Conservation (phyloP, 352 stramenopile species). For the Aphanomyces stellatus region DNA sequence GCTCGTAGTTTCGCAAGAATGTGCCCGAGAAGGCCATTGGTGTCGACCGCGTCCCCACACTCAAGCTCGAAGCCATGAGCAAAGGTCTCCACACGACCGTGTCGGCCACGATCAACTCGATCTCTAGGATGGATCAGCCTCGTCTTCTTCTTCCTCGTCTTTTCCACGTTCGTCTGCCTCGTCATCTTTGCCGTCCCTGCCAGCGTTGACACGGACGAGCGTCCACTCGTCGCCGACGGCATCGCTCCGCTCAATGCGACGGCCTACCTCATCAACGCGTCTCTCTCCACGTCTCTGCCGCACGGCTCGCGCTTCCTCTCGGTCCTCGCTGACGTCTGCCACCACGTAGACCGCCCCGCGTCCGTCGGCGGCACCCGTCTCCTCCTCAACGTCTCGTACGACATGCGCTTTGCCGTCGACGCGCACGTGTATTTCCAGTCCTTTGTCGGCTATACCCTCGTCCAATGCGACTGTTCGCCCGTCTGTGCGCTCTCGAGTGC, state of each 20-base stretch:
- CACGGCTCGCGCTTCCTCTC: not conserved
- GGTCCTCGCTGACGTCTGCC: not conserved
- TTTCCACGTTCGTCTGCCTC: not conserved
- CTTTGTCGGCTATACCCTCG: not conserved
- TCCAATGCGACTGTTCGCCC: not conserved
- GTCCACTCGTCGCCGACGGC: not conserved
- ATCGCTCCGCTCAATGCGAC: not conserved
- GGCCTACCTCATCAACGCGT: not conserved
- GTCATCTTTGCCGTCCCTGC: not conserved
- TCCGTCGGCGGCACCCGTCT: not conserved
- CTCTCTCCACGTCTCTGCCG: not conserved
- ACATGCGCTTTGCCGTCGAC: not conserved
- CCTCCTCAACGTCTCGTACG: not conserved
- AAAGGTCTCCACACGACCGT: not conserved
- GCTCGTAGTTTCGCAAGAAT: constrained; percentile 5
- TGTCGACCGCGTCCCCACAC: not conserved
- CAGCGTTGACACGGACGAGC: not conserved
- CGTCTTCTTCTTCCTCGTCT: constrained; percentile 12
- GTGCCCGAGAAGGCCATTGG: not conserved
- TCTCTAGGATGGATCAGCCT: constrained; percentile 6
- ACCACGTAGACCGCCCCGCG: not conserved
- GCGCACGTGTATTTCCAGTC: not conserved
- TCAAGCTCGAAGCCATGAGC: constrained; percentile 15
- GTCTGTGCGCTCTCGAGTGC: not conserved
- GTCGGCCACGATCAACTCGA: not conserved